Evolutionary conservation across 495 filamentous ascomycete species (phyloP).

Genomic region (Aspergillus campestris): DNA sequence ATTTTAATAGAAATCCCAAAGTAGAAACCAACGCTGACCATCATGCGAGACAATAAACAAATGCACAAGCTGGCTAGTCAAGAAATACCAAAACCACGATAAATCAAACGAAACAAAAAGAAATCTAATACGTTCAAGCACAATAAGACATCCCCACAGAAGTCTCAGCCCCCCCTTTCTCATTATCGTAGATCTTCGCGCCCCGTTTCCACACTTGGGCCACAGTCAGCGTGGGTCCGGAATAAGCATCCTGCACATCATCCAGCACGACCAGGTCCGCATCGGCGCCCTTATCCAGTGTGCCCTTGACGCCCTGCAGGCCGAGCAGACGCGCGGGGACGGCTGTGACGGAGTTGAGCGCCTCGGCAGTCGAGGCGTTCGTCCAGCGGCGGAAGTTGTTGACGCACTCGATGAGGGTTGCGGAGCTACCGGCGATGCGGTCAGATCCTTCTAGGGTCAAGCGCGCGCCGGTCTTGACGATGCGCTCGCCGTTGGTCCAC

Average conservation of each 20-base stretch:
- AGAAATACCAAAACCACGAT: too few species aligned
- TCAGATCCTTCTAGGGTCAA: slow-evolving; percentile 61
- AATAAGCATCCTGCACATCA: slow-evolving; percentile 38
- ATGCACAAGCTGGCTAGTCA: too few species aligned
- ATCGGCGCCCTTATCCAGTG: slow-evolving; percentile 59
- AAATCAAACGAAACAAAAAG: too few species aligned
- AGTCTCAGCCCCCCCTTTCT: slow-evolving; percentile 9
- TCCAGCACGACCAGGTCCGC: slow-evolving; percentile 70
- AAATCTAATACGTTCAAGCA: too few species aligned
- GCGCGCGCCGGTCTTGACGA: slow-evolving; percentile 58
- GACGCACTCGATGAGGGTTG: slow-evolving; percentile 70
- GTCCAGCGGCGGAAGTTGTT: slow-evolving; percentile 72
- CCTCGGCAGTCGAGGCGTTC: slow-evolving; percentile 52
- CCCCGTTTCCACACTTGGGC: slow-evolving; percentile 78
- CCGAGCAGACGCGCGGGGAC: slow-evolving; percentile 69
- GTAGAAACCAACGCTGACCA: too few species aligned
- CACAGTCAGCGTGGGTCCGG: slow-evolving; percentile 44
- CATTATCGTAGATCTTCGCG: slow-evolving; percentile 36
- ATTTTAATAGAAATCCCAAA: too few species aligned
- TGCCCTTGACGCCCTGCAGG: slow-evolving; percentile 57
- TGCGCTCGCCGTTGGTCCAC: slow-evolving; percentile 69
- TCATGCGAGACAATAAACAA: too few species aligned
- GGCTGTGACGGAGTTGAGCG: slow-evolving; percentile 59
- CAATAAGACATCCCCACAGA: too few species aligned
- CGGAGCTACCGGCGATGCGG: slow-evolving; percentile 63